Base-by-base conservation (phyloP, 805 yeast genomes). In the Candida berthetii region DNA sequence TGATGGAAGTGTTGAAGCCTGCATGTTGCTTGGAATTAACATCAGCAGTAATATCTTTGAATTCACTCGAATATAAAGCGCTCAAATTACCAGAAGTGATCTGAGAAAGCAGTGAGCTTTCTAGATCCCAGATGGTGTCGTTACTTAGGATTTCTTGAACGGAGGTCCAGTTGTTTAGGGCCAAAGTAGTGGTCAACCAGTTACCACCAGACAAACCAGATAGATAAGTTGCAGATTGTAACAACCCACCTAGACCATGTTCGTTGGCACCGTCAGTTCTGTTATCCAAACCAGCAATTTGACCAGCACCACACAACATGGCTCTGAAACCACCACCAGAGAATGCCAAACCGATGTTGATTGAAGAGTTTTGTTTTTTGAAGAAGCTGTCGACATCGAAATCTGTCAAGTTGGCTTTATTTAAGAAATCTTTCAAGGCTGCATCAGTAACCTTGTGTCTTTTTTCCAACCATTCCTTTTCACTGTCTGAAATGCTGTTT, bases 281-380 rank as follows among this genome's bases (percentile, higher is more conserved):
- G 53, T 76, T 75, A 57, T 87, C 96, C 44, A 85, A 61, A 3
- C 89, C 95, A 5, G 89, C 67, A 25, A 87, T 61, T 58, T 80
- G 81, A 35, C 96, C 96, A 9, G 95, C 95, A 7, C 95, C 95
- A 42, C 71, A 61, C 35, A 87, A 62, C 93, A 88, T 85, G 32
- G 96, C 95, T 47, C 96, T 72, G 61, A 84, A 87, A 14, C 96
- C 96, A 59, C 96, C 96, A 37, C 96, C 96, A 13, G 85, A 72
- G 53, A 79, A 82, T 7, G 90, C 80, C 7, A 74, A 48, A 15
- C 78, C 88, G 33, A 82, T 66, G 44, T 70, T 69, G 42, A 74
- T 66, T 7, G 77, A 51, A 11, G 47, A 19, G 54, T 31, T 62
- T 31, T 69, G 56, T 7, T 55, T 44, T 35, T 64, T 64, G 31